phyloP scores from a whole-genome alignment of 2,329 filamentous ascomycete genomes.

The Falciphora oryzae region DNA sequence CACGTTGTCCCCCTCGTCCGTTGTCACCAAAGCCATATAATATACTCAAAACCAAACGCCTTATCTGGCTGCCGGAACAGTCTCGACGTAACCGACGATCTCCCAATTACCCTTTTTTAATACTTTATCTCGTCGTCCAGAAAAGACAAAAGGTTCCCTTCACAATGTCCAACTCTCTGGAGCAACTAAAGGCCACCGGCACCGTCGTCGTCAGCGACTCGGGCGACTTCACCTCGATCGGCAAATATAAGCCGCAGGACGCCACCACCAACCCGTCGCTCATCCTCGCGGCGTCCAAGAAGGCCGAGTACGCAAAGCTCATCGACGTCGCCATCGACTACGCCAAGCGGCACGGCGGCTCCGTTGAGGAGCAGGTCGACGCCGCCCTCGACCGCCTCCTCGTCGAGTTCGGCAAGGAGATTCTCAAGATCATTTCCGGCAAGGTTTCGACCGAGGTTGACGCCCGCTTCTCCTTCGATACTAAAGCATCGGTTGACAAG shows the following conservation, averaged over 20 bases:
- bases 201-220: constrained; percentile 97
- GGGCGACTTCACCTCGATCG: constrained; percentile 83
- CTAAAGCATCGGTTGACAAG: constrained; percentile 86
- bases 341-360: constrained; percentile 70
- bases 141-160: too few relatives aligned
- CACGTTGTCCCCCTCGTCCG: too few relatives aligned
- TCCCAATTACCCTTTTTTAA: too few relatives aligned
- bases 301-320: constrained; percentile 88
- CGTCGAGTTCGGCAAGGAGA: constrained; percentile 97
- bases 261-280: constrained; percentile 99
- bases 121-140: too few relatives aligned
- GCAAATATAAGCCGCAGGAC: constrained; percentile 99
- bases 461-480: constrained; percentile 92
- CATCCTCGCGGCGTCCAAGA: constrained; percentile 97
- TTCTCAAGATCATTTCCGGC: constrained; percentile 92
- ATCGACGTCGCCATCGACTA: constrained; percentile 81
- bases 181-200: constrained; percentile 94
- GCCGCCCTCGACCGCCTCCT: constrained; percentile 86
- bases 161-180: constrained; percentile 80
- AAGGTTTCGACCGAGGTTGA: constrained; percentile 99
- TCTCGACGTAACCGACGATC: too few relatives aligned
- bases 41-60: too few relatives aligned
- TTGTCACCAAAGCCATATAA: too few relatives aligned
- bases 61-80: too few relatives aligned
- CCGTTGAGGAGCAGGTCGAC: constrained; percentile 78